phyloP scores from a whole-genome alignment of 805 yeast species.

The Candida maltosa region DNA sequence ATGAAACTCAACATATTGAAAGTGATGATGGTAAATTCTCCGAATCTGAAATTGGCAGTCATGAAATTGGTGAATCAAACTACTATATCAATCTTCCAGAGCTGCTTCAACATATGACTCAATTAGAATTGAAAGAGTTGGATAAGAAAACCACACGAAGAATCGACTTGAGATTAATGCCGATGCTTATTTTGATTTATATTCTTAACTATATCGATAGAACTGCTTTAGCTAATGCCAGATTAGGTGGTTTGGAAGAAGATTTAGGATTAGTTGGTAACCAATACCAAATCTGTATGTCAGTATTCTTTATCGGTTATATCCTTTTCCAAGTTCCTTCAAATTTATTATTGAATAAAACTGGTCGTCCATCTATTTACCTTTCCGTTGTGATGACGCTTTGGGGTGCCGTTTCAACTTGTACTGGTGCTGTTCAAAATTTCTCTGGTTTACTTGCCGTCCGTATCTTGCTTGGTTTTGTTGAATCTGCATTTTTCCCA shows the following conservation, averaged over 20 bases:
- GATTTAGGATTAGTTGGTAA: constrained; percentile 40
- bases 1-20: constrained; percentile 4
- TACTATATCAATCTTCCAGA: constrained; percentile 22
- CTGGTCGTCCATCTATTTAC: constrained; percentile 50
- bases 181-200: constrained; percentile 48
- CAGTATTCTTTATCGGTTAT: constrained; percentile 50
- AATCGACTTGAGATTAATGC: constrained; percentile 48
- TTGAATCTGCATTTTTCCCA: constrained; percentile 41
- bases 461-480: constrained; percentile 46
- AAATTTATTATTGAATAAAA: constrained; percentile 42
- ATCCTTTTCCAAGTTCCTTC: constrained; percentile 48
- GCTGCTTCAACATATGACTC: constrained; percentile 24
- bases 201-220: constrained; percentile 52
- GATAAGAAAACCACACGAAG: constrained; percentile 44
- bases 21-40: neutral
- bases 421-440: constrained; percentile 44
- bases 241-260: constrained; percentile 46
- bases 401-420: constrained; percentile 50
- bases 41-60: neutral
- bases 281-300: constrained; percentile 49
- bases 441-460: constrained; percentile 44
- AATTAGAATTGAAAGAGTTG: constrained; percentile 42
- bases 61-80: constrained; percentile 3
- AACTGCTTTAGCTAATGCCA: constrained; percentile 52
- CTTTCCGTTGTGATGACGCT: constrained; percentile 46